These are phyloP conservation scores for Bauhinia variegata DNA, from an alignment of 306 rosid genomes.

Conservation along the genomic window DNA sequence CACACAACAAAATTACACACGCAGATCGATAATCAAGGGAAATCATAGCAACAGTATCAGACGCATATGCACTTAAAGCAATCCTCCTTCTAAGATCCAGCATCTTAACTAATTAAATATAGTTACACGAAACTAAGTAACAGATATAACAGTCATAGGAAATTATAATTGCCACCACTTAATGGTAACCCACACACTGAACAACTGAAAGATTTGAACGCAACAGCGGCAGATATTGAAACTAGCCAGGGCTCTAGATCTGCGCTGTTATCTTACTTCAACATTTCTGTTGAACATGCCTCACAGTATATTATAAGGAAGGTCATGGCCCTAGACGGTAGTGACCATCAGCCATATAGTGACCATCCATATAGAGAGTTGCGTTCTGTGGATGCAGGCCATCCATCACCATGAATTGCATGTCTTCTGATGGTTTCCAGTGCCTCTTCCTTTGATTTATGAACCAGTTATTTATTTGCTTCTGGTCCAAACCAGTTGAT, in stretches of 20 bases:
- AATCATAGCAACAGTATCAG: background rate
- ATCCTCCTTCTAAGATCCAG: background rate
- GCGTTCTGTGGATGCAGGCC: constrained; percentile 80
- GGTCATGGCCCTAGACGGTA: constrained; percentile 84
- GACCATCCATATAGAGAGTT: constrained; percentile 78
- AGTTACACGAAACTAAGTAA: constrained; percentile 1
- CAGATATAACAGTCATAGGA: constrained; percentile 1
- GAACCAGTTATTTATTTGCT: constrained; percentile 97
- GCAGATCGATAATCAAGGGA: background rate
- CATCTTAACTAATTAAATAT: background rate
- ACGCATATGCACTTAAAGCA: background rate
- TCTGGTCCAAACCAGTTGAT: constrained; percentile 93
- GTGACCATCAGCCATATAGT: constrained; percentile 72
- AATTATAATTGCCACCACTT: too few species aligned
- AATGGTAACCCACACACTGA: constrained; percentile 26
- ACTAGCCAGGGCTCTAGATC: too few species aligned
- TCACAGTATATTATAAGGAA: background rate
- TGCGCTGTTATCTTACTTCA: too few species aligned
- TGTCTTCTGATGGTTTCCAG: constrained; percentile 99
- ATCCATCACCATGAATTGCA: constrained; percentile 99
- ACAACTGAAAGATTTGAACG: constrained; percentile 7
- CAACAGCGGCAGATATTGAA: too few species aligned
- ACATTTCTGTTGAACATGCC: too few species aligned
- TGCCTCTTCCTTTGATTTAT: constrained; percentile 98
- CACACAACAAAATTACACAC: too few species aligned